A percentile compares a stretch with the other conserved stretches of the same genome.
Evolutionary conservation across 768 basidiomycete genomes (phyloP).

Genomic region (Tylopilus subfusipes): DNA sequence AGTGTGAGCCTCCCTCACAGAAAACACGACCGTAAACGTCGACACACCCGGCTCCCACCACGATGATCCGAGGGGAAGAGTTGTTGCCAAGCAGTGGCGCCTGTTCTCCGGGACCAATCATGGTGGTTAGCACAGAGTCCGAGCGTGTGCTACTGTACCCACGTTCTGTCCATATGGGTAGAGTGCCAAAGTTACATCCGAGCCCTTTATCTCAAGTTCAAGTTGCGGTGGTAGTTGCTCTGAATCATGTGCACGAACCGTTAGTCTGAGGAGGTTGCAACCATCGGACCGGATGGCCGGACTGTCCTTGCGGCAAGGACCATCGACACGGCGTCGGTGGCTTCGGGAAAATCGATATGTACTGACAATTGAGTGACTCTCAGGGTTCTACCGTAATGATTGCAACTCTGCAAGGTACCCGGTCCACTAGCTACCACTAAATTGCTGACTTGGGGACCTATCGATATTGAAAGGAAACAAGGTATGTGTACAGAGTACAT

Average conservation of each 20-base stretch:
- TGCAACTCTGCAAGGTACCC: too few relatives aligned
- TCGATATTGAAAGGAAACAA: slow-evolving; percentile 6
- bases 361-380: too few relatives aligned
- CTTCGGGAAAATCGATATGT: too few relatives aligned
- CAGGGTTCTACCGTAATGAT: too few relatives aligned
- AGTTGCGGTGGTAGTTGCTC: not conserved
- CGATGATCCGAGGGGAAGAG: not conserved
- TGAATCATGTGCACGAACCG: not conserved
- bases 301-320: too few relatives aligned
- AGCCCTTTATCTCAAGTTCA: not conserved
- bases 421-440: not conserved
- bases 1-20: not conserved
- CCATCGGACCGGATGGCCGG: not conserved
- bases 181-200: not conserved
- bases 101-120: not conserved
- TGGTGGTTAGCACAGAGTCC: not conserved
- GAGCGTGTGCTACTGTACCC: not conserved
- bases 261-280: not conserved
- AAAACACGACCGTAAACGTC: not conserved
- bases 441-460: not conserved
- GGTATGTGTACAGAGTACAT: slow-evolving; percentile 17
- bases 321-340: too few relatives aligned
- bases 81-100: not conserved
- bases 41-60: not conserved
- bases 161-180: not conserved